Evolutionary conservation across 2,329 filamentous ascomycete species (phyloP), one percentile per base, ranked within the genome.

Genomic region (Fonsecaea pedrosoi): DNA sequence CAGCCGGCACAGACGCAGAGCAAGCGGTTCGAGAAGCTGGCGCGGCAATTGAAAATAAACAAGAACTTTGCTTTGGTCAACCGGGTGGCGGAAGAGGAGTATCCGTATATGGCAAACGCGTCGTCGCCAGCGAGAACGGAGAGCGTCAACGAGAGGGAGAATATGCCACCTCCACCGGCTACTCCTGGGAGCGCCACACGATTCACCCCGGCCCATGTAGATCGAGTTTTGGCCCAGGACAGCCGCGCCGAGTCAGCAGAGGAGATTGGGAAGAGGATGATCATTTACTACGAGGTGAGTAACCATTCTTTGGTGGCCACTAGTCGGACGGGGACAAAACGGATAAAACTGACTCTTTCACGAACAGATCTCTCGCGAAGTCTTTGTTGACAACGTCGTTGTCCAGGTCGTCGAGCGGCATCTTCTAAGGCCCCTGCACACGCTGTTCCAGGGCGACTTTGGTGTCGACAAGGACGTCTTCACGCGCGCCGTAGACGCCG

Each of bases 351-450:
- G 25, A 60, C 42, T 60, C 12, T 45, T 35, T 8, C 21, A 10
- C 15, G 13, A 18, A 7, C 60, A 62, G 60, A 55, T 62, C 53
- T 21, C 60, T 7, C 50, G 60, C 10, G 60, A 62, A 45, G 53
- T 62, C 53, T 62, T 62, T 12, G 48, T 62, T 53, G 60, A 62
- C 60, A 62, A 62, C 25, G 60, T 62, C 13, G 60, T 62, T 12
- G 53, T 62, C 25, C 60, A 62, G 37, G 60, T 62, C 21, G 35
- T 62, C 15, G 60, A 62, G 53, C 50, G 60, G 12, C 60, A 62
- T 35, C 53, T 62, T 12, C 35, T 62, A 13, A 50, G 60, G 13
- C 60, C 60, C 1, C 37, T 62, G 25, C 60, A 62, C 13, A 62
- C 18, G 35, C 15, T 62, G 60, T 62, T 62, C 25, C 50, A 56